Base-by-base conservation (phyloP, 192 early-diverging fungal genomes). In the Coemansia sp. region DNA sequence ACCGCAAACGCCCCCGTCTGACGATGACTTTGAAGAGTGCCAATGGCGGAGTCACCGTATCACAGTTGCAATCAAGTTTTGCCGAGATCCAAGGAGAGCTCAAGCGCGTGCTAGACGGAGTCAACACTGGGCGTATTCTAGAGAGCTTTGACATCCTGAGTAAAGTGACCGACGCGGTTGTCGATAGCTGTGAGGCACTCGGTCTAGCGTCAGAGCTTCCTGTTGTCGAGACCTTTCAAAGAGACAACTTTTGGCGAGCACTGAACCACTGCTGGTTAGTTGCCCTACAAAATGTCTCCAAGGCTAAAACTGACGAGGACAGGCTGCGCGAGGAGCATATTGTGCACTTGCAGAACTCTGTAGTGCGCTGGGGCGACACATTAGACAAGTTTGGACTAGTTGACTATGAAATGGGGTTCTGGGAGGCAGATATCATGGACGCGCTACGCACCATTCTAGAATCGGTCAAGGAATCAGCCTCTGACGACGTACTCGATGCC, bases 361-460 rank as follows among this genome's bases (percentile, higher is more conserved):
- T 93, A 5, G 84, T 88, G 57, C 70, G 78, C 4, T 95, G 93
- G 93, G 88, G 87, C 2, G 88, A 93, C 70, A 73, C 78, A 18
- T 73, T 95, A 65, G 89, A 90, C 61, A 79, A 86, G 66, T 95
- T 85, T 84, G 92, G 93, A 1, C 72, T 95, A 59, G 92, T 95
- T 24, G 91, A 95, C 71, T 95, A 93, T 75, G 91, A 95, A 63
- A 86, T 93, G 78, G 93, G 93, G 24, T 90, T 91, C 59, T 93
- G 90, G 90, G 93, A 92, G 67, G 78, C 86, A 33, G 91, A 92
- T 42, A 91, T 94, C 65, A 70, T 92, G 46, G 87, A 90, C 47
- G 87, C 90, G 13, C 80, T 94, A 29, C 85, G 89, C 59, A 71
- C 68, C 10, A 87, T 87, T 38, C 70, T 90, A 12, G 74, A 69